phyloP scores from a whole-genome alignment of 176 grass and related monocot species.

The Triticum aestivum region DNA sequence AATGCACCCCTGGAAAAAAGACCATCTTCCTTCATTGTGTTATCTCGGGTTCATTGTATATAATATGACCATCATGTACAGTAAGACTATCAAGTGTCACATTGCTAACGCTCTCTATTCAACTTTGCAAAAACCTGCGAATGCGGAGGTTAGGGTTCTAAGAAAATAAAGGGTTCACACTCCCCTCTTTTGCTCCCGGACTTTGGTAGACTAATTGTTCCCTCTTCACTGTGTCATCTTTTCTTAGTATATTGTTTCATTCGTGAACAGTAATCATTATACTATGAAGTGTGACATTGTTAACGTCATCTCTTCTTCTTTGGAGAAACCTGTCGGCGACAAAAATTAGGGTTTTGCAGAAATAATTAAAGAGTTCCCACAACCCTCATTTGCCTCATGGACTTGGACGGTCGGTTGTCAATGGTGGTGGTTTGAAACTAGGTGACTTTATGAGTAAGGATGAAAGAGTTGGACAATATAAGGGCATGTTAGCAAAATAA shows the following conservation, averaged over 20 bases:
- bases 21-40: too few relatives aligned
- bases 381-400: not conserved
- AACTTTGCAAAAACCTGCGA: too few relatives aligned
- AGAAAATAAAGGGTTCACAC: not conserved
- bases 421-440: not conserved
- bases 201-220: too few relatives aligned
- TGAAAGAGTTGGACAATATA: not conserved
- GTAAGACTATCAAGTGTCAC: not conserved
- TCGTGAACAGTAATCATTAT: too few relatives aligned
- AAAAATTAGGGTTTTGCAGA: not conserved
- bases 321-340: too few relatives aligned
- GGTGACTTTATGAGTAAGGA: not conserved
- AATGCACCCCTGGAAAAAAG: too few relatives aligned
- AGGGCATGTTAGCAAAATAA: not conserved
- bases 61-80: not conserved
- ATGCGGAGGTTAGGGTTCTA: not conserved
- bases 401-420: not conserved
- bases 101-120: not conserved
- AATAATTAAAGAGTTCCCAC: not conserved
- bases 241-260: too few relatives aligned
- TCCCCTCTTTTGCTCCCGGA: too few relatives aligned
- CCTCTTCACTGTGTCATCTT: too few relatives aligned
- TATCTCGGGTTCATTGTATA: too few relatives aligned
- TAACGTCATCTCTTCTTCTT: too few relatives aligned
- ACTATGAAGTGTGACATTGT: too few relatives aligned